phyloP scores from a whole-genome alignment of 257 asterid genomes.

The Solanum pennellii region DNA sequence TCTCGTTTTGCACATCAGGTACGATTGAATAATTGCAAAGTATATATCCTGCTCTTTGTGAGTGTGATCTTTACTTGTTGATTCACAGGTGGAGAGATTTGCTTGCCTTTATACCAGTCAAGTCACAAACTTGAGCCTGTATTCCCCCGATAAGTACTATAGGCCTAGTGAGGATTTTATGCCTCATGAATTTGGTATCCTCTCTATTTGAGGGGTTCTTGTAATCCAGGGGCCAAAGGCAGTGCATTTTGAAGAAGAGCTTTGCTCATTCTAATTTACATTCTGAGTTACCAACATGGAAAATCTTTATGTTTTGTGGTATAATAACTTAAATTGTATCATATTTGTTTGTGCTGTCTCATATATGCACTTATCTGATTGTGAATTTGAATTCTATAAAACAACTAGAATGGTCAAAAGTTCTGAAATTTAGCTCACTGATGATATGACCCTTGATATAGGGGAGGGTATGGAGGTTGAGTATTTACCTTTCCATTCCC shows the following conservation, averaged over 20 bases:
- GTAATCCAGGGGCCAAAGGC: background rate
- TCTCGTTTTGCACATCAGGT: conserved; percentile 99
- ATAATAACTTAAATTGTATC: background rate
- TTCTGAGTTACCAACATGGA: background rate
- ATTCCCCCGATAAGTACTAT: conserved; percentile 90
- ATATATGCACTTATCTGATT: background rate
- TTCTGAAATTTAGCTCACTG: background rate
- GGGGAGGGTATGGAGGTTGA: background rate
- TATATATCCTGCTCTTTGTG: background rate
- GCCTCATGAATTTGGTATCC: conserved; percentile 85
- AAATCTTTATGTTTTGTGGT: background rate
- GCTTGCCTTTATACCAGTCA: conserved; percentile 94
- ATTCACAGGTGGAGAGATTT: conserved; percentile 79
- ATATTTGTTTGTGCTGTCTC: background rate
- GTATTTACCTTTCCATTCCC: background rate
- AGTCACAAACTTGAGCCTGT: conserved; percentile 70
- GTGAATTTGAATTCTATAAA: background rate
- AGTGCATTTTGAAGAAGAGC: conserved; percentile 1
- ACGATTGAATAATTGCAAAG: background rate
- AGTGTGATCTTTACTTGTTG: background rate
- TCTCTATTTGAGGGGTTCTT: conserved; percentile 21
- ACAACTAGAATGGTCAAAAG: background rate
- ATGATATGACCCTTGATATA: background rate
- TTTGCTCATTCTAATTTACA: background rate
- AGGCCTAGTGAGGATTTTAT: conserved; percentile 89